Conservation (phyloP, 108 stramenopile species). For the Skeletonema grethae region DNA sequence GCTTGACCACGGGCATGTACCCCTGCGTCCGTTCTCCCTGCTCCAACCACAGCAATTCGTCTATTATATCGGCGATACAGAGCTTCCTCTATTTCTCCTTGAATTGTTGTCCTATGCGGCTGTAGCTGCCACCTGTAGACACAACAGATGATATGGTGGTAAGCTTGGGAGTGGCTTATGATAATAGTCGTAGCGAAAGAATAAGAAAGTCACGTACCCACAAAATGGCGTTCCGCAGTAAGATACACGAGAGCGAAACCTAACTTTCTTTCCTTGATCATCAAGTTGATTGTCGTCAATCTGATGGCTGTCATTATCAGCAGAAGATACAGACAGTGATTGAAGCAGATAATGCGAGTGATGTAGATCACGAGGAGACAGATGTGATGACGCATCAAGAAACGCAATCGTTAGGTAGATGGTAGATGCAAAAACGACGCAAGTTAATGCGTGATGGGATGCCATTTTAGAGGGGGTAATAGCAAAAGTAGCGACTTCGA, state of each 20-base stretch:
- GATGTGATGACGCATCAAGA: not conserved
- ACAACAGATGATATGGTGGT: not conserved
- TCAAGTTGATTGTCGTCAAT: not conserved
- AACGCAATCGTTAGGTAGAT: not conserved
- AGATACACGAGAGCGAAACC: constrained; percentile 62
- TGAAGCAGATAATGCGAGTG: constrained; percentile 12
- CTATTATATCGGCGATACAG: constrained; percentile 60
- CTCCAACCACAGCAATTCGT: constrained; percentile 68
- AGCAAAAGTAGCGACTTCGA: too few relatives aligned
- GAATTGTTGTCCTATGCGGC: constrained; percentile 32
- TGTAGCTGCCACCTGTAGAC: not conserved
- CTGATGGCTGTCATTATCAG: constrained; percentile 3
- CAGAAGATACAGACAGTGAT: not conserved
- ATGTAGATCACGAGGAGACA: constrained; percentile 24
- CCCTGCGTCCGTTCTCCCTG: constrained; percentile 82
- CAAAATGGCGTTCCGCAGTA: constrained; percentile 67
- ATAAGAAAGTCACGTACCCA: constrained; percentile 31
- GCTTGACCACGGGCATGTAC: constrained; percentile 89
- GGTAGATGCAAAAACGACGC: not conserved
- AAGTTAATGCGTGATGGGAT: not conserved
- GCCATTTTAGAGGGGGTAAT: not conserved
- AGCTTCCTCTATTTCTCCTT: constrained; percentile 73
- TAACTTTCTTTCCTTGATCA: constrained; percentile 11
- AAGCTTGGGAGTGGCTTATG: too few relatives aligned
- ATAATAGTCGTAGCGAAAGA: not conserved